Evolutionary conservation across 208 protist species (phyloP), one percentile per base, ranked within the genome.

Genomic region (Leishmania mexicana): DNA sequence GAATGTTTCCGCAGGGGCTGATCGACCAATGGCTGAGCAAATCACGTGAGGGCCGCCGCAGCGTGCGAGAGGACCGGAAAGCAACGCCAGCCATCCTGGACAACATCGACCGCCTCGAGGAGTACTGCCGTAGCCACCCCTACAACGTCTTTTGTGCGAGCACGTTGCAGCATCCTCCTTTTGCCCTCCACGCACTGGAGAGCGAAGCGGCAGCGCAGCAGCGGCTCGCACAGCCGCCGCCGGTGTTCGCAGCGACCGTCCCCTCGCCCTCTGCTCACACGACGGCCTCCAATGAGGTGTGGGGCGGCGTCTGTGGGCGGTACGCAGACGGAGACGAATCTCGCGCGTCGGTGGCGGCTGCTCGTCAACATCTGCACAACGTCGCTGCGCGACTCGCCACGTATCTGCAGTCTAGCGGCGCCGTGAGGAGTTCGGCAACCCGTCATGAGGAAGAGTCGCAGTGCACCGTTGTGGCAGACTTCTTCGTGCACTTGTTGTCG

Each of bases 11-110:
- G 17, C 81, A 85, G 47, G 58, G 35, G 24, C 81, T 88, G 35
- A 88, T 96, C 47, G 79, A 90, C 65, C 93, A 90, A 88, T 97
- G 94, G 92, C 87, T 95, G 75, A 77, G 77, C 78, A 95, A 95
- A 76, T 84, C 85, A 15, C 72, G 86, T 21, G 89, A 92, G 68
- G 87, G 94, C 35, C 88, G 94, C 13, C 78, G 83, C 60, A 87
- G 76, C 28, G 93, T 96, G 81, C 64, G 93, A n/a, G 70, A 84
- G 24, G 85, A 84, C 80, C 83, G 84, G 13, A 86, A 85, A 49
- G 90, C 86, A 11, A 90, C 92, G 3, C 76, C 80, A 6, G 85
- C 72, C 7, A 89, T 88, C 57, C 77, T 83, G n/a, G 75, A 89
- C 54, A 95, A 94, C 81, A 90, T 96, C 75, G 60, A 53, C 47